Percentiles rank a stretch among this genome's conserved stretches.
phyloP scores from a whole-genome alignment of 257 asterid species.

The Ligustrum vulgare region DNA sequence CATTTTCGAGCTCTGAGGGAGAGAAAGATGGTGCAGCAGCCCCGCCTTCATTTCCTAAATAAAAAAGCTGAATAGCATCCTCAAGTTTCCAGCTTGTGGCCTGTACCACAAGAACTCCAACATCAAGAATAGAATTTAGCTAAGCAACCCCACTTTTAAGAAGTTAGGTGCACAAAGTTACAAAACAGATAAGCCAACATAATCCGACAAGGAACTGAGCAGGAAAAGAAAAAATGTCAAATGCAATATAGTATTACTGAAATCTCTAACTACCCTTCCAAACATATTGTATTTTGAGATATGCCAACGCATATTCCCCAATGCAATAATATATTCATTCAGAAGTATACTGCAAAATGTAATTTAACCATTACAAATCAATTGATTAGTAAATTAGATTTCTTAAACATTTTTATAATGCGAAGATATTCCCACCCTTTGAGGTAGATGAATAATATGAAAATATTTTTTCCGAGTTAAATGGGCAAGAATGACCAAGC shows the following conservation, averaged over 20 bases:
- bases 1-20: conserved; percentile 48
- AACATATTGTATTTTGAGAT: conserved; percentile 1
- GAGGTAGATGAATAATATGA: not conserved
- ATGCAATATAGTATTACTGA: not conserved
- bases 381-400: not conserved
- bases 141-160: not conserved
- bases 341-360: not conserved
- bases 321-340: not conserved
- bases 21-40: conserved; percentile 33
- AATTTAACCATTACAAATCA: not conserved
- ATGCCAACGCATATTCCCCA: not conserved
- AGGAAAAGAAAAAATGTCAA: not conserved
- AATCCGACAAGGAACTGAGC: not conserved
- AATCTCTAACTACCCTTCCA: conserved; percentile 4
- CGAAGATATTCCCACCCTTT: not conserved
- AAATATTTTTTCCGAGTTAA: not conserved
- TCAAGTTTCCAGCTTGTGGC: conserved; percentile 99
- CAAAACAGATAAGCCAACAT: not conserved
- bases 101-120: conserved; percentile 38
- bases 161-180: not conserved
- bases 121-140: conserved; percentile 11
- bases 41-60: conserved; percentile 76
- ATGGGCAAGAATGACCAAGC: not conserved
- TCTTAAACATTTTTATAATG: not conserved
- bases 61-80: conserved; percentile 96